Evolutionary conservation across 2,329 filamentous ascomycete genomes (phyloP), one percentile per base, ranked within the genome.

Genomic region (Aspergillus ochraceus): DNA sequence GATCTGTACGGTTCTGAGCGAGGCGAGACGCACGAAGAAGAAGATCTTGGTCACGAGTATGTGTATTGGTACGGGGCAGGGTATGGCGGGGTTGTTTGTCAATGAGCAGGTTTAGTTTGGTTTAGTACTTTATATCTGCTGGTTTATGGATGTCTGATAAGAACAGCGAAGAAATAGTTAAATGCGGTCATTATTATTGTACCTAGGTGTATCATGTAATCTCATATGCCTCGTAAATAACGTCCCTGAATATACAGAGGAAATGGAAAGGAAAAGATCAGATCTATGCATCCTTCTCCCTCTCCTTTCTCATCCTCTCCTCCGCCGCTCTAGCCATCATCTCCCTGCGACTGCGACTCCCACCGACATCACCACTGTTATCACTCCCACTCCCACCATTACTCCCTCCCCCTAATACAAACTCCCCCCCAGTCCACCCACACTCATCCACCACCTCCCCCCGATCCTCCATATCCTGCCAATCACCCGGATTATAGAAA

Each of bases 21-120:
- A 97, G 83, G 87, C 88, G 69, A 84, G 91, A 71, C 86, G 91
- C 72, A 88, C 87, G 63, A 91, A 92, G 84, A 94, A 94, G 85
- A 96, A 92, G 90, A 83, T 97, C 66, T 77, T 97, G 63, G 79
- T 98, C 71, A 97, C 92, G 20, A 95, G 90, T 74, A 98, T 97
- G 93, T 97, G 86, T 71, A 87, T 88, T 75, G 86, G 86, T 51
- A 88, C 85, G 55, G 86, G 86, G 9, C 85, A 86, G 78, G 86
- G 86, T 47, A 89, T 89, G 86, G 86, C 86, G 53, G 86, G 85
- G 47, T 68, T 88, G 68, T 86, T 88, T 70, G 82, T 88, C 54
- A 88, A 88, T 70, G 86, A 88, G 79, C 84, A 87, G 73, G 24
- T 81, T 55, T 76, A 69, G 17, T 36, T 36, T 36, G 11, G 2